phyloP scores from a whole-genome alignment of 352 stramenopile genomes.

The Pilasporangium apinafurcum region DNA sequence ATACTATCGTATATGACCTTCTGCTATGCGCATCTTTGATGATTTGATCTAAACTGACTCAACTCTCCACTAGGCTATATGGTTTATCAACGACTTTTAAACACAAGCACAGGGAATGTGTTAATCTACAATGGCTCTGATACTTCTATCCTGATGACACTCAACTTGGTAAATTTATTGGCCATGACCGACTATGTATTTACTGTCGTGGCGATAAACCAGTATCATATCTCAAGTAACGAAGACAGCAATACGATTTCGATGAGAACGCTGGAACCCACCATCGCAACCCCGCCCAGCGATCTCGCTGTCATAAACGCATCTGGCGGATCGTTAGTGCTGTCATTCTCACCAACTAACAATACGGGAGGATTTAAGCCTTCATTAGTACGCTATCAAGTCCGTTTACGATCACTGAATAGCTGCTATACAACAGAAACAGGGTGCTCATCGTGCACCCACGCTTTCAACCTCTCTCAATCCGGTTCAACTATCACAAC shows the following conservation, averaged over 20 bases:
- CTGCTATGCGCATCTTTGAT: background rate
- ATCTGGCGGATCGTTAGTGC: slow-evolving; percentile 19
- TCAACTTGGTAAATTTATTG: slow-evolving; percentile 13
- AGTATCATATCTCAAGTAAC: slow-evolving; percentile 23
- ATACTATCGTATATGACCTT: slow-evolving; percentile 2
- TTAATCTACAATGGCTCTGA: slow-evolving; percentile 18
- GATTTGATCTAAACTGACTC: background rate
- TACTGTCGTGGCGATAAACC: slow-evolving; percentile 26
- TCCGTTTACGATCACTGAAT: slow-evolving; percentile 11
- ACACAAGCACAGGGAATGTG: background rate
- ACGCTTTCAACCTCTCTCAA: background rate
- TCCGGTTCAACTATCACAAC: background rate
- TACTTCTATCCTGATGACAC: slow-evolving; percentile 5
- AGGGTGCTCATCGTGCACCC: slow-evolving; percentile 17
- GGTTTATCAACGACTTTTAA: slow-evolving; percentile 7
- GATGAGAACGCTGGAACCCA: slow-evolving; percentile 5
- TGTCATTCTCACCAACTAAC: slow-evolving; percentile 11
- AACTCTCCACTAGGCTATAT: slow-evolving; percentile 14
- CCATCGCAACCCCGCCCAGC: slow-evolving; percentile 12
- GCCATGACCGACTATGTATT: slow-evolving; percentile 25
- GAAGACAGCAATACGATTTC: slow-evolving; percentile 9
- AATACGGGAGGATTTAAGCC: slow-evolving; percentile 22
- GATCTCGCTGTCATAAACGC: slow-evolving; percentile 7
- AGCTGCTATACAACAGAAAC: slow-evolving; percentile 12
- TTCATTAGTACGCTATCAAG: slow-evolving; percentile 13